A percentile compares a stretch with the other conserved stretches of the same genome.
Conservation (phyloP, 129 eudicot genomes). For the Chrysanthemum makinoi region DNA sequence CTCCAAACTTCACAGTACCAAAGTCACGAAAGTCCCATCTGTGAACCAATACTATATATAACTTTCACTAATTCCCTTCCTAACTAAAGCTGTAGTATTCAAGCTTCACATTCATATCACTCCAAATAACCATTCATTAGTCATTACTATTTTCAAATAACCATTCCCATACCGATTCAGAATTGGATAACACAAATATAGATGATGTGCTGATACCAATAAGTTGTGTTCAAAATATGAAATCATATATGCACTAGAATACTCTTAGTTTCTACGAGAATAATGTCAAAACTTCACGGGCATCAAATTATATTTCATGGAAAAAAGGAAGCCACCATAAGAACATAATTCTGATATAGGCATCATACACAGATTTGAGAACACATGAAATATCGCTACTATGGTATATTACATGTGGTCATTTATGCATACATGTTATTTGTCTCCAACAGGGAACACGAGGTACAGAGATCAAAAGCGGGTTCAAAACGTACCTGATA, state of each 20-base stretch:
- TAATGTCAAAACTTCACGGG: too few species aligned
- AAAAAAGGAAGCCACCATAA: constrained; percentile 2
- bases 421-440: background rate
- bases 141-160: background rate
- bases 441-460: constrained; percentile 4
- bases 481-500: constrained; percentile 64
- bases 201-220: constrained; percentile 3
- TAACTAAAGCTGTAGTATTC: background rate
- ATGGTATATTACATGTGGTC: background rate
- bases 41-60: background rate
- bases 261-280: background rate
- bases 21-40: background rate
- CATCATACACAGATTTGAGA: constrained; percentile 12
- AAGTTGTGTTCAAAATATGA: constrained; percentile 4
- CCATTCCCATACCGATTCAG: constrained; percentile 9
- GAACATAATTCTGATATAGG: background rate
- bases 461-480: constrained; percentile 21
- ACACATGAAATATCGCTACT: background rate
- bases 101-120: constrained; percentile 11
- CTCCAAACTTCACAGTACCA: constrained; percentile 10
- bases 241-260: constrained; percentile 12
- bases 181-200: constrained; percentile 6
- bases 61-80: background rate
- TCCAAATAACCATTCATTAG: background rate
- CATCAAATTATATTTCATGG: too few species aligned